These are phyloP conservation scores for Torulaspora delbrueckii DNA, from an alignment of 805 yeast species.

Conservation along the genomic window DNA sequence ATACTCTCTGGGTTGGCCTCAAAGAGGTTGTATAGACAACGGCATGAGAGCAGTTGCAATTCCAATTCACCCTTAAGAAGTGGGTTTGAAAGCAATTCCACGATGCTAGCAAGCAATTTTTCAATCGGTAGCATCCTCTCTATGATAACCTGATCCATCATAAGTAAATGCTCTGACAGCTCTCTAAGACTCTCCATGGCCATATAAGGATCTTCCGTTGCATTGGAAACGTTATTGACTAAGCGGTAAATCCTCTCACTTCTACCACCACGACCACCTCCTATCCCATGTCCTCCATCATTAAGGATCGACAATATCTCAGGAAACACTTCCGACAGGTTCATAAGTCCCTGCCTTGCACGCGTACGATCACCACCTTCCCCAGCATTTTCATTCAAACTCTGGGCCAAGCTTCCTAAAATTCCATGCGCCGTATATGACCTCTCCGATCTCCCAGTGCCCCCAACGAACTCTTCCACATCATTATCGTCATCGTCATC, in stretches of 20 bases:
- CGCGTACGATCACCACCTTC: slow-evolving; percentile 2
- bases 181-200: slow-evolving; percentile 63
- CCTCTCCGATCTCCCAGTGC: slow-evolving; percentile 6
- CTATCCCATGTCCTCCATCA: slow-evolving; percentile 18
- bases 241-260: slow-evolving; percentile 26
- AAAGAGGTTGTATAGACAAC: slow-evolving; percentile 75
- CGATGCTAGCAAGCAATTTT: slow-evolving; percentile 49
- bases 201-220: slow-evolving; percentile 51
- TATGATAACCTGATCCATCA: slow-evolving; percentile 61
- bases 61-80: slow-evolving; percentile 61
- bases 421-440: slow-evolving; percentile 14
- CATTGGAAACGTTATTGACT: slow-evolving; percentile 27
- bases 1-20: slow-evolving; percentile 68
- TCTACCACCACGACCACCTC: slow-evolving; percentile 13
- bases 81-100: slow-evolving; percentile 55
- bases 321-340: slow-evolving; percentile 37
- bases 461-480: slow-evolving; percentile 25
- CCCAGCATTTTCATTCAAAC: not conserved
- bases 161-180: slow-evolving; percentile 55
- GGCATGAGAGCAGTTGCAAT: slow-evolving; percentile 74
- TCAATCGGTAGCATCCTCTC: slow-evolving; percentile 62
- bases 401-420: slow-evolving; percentile 15
- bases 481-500: slow-evolving; percentile 21
- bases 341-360: slow-evolving; percentile 20
- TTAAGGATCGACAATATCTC: slow-evolving; percentile 37